phyloP scores from a whole-genome alignment of 768 basidiomycete genomes.

The Suillus weaverae region DNA sequence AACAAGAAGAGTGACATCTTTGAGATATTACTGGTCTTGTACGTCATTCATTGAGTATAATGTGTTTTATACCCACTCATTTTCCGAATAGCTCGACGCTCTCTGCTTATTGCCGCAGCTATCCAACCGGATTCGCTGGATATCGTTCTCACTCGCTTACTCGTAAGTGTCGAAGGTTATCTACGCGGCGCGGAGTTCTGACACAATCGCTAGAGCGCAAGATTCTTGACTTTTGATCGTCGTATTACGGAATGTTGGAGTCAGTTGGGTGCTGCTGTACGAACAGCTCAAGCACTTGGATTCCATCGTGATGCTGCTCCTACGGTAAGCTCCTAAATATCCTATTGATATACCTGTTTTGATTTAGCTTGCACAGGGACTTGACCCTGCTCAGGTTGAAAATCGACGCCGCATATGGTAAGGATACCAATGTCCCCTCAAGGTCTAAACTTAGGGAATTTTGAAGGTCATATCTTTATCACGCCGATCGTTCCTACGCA shows the following conservation, averaged over 20 bases:
- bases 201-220: conserved; percentile 52
- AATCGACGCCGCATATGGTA: conserved; percentile 91
- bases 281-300: conserved; percentile 92
- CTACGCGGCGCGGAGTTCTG: neutral
- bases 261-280: conserved; percentile 87
- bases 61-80: conserved; percentile 21
- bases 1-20: conserved; percentile 72
- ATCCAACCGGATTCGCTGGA: conserved; percentile 92
- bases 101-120: conserved; percentile 87
- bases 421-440: conserved; percentile 10
- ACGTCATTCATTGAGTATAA: conserved; percentile 34
- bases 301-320: conserved; percentile 86
- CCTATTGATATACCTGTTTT: conserved; percentile 6
- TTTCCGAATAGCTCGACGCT: conserved; percentile 65
- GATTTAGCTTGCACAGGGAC: conserved; percentile 44
- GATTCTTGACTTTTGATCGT: conserved; percentile 70
- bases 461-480: conserved; percentile 83
- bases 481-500: conserved; percentile 91
- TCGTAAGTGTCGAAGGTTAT: conserved; percentile 42
- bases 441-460: conserved; percentile 11
- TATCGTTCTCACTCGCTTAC: conserved; percentile 85
- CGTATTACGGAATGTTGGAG: conserved; percentile 96
- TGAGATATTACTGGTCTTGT: conserved; percentile 97
- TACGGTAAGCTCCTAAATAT: conserved; percentile 52
- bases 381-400: conserved; percentile 77